Base-by-base conservation (phyloP, 2,329 filamentous ascomycete genomes). In the Cordyceps pruinosa region DNA sequence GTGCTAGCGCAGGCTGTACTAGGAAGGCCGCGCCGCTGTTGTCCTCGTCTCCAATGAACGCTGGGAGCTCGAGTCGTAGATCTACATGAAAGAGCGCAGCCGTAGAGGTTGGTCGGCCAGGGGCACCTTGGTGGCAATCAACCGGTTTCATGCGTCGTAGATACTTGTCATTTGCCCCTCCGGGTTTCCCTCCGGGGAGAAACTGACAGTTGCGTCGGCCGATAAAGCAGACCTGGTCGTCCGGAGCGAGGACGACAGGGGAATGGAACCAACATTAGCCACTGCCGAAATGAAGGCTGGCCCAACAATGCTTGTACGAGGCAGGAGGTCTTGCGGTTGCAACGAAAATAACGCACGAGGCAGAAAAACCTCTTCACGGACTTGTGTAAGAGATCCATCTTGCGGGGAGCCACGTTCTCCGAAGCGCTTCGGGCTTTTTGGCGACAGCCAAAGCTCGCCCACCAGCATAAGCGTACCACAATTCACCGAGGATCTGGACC, bases 361-460 rank as follows among this genome's bases (percentile, higher is more conserved):
- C 12, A n/a, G 13, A 21, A 5, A 23, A 41, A 15, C 19, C 25
- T 13, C 10, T 23, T 1, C 19, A 28, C n/a, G 2, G 2, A 13
- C 10, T 30, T 28, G 23, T 30, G 35, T 28, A 19, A n/a, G 17
- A 17, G 25, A 30, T 19, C 30, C 23, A 41, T 28, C 37, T n/a
- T 42, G 35, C 37, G 21, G 39, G 23, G 23, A 47, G 42, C 4
- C 15, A 8, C 1, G 7, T 19, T 30, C 32, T 42, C 53, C 53
- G 53, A 56, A 56, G 21, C 44, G 25, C 32, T 32, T 56, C 53
- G 53, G 53, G 13, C 39, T 42, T 15, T 4, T 30, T 32, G n/a
- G 7, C 13, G 7, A 23, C 13, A 5, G 34, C 21, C 15, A 30
- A 19, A 15, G 34, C 3, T 35, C 17, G 21, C 52, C 32, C 30